Evolutionary conservation across 2,329 filamentous ascomycete species (phyloP), one percentile per base, ranked within the genome.

Genomic region (Phyllosticta ampelicida): DNA sequence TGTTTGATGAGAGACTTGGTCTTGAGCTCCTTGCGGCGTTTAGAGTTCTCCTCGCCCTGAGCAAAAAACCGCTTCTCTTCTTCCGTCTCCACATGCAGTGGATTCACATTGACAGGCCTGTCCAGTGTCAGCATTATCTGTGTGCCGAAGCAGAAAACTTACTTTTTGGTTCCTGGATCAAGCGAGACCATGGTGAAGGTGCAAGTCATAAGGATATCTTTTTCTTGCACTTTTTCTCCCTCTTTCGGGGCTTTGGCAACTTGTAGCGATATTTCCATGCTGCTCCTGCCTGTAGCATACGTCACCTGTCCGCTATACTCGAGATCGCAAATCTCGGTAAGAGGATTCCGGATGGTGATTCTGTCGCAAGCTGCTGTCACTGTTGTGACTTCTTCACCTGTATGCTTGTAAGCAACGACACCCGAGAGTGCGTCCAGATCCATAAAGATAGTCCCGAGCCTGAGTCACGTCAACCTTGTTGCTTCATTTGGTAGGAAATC

Each of bases 121-220:
- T n/a, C 16, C 11, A 3, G 23, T 19, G 18, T 57, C 13, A 57
- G 55, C 21, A 26, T 3, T 8, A 20, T n/a, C 19, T 16, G 55
- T 62, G 51, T 62, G 51, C 13, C 13, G 2, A 29, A 36, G 30
- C 2, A 58, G 13, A 9, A 13, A 13, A 49, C 48, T 6, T 67
- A 80, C 74, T 80, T 85, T 70, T 85, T 87, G 1, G 85, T 89
- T 3, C 66, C 73, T 1, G 86, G 85, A 64, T 89, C 82, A 10
- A 89, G 73, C 1, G 86, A 87, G 0, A 89, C 86, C 86, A 90
- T 89, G 0, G 86, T 89, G 66, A 89, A 89, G 6, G 84, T 81
- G 70, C 85, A 87, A n/a, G 83, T 86, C 70, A 88, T 80, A 58
- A 87, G 70, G 0, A 87, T 74, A 67, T 87, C 85, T 50, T 85